These are phyloP conservation scores for Alternaria alternata DNA, from an alignment of 2,329 filamentous ascomycete species.

Conservation along the genomic window DNA sequence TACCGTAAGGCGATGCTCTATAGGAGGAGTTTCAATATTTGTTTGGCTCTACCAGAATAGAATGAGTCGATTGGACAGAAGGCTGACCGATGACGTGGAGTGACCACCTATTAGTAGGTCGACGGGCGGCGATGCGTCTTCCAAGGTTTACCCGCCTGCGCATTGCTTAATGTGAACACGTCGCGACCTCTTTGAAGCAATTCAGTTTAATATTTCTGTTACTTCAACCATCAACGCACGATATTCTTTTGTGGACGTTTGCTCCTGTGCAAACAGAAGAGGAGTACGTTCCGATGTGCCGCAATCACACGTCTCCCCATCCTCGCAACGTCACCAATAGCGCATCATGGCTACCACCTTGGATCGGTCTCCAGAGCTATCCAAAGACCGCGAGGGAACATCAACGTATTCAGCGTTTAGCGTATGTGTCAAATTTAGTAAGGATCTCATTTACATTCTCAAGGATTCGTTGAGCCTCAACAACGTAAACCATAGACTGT, in stretches of 20 bases:
- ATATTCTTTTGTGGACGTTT: neutral
- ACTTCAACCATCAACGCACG: neutral
- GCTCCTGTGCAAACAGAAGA: neutral
- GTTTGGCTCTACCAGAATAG: neutral
- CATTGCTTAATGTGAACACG: neutral
- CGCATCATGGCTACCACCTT: constrained; percentile 1
- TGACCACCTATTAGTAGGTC: too few relatives aligned
- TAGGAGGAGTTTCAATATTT: neutral
- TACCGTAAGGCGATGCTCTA: neutral
- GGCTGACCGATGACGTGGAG: neutral
- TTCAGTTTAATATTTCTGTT: neutral
- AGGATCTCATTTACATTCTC: neutral
- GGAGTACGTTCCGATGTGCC: neutral
- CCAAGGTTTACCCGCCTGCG: neutral
- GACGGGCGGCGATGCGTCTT: neutral
- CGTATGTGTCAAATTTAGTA: neutral
- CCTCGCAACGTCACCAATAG: neutral
- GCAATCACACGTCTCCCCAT: neutral
- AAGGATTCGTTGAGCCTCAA: neutral
- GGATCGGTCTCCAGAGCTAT: neutral
- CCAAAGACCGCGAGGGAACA: neutral
- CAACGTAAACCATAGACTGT: neutral
- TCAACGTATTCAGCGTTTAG: neutral
- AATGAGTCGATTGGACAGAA: neutral
- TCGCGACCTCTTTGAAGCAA: neutral